Conservation (phyloP, 2,329 filamentous ascomycete species). For the Aquanectria penicillioides region DNA sequence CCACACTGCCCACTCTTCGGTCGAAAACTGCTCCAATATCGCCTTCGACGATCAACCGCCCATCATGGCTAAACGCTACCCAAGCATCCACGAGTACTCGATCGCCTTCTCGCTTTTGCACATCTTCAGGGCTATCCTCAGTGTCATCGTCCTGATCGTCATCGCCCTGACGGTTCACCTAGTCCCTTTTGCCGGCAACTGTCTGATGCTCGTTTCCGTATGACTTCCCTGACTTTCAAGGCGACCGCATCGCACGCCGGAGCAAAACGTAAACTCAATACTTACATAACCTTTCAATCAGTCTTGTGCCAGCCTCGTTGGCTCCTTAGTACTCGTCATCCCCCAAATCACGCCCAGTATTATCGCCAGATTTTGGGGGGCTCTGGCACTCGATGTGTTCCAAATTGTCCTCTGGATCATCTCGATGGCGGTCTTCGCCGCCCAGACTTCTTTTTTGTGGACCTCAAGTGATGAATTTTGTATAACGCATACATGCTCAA, state of each 20-base stretch:
- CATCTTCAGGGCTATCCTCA: slow-evolving; percentile 57
- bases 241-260: slow-evolving; percentile 1
- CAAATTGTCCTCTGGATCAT: slow-evolving; percentile 63
- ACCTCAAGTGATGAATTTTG: slow-evolving; percentile 34
- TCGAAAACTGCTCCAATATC: no score
- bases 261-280: neutral
- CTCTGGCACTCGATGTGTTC: slow-evolving; percentile 61
- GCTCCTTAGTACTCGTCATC: slow-evolving; percentile 58
- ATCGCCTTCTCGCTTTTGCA: slow-evolving; percentile 55
- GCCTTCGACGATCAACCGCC: no score
- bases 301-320: slow-evolving; percentile 51
- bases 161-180: slow-evolving; percentile 53
- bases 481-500: slow-evolving; percentile 38
- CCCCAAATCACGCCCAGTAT: slow-evolving; percentile 51
- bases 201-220: slow-evolving; percentile 53
- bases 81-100: slow-evolving; percentile 53
- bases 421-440: slow-evolving; percentile 53
- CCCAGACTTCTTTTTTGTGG: slow-evolving; percentile 43
- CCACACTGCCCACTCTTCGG: no score
- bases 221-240: slow-evolving; percentile 21
- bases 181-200: slow-evolving; percentile 49
- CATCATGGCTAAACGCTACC: neutral
- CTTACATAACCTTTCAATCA: neutral
- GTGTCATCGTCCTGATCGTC: slow-evolving; percentile 57
- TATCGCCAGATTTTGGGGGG: slow-evolving; percentile 67